A percentile compares a stretch with the other conserved stretches of the same genome.
phyloP scores from a whole-genome alignment of 139 green algal genomes.

The Closterium sp. region DNA sequence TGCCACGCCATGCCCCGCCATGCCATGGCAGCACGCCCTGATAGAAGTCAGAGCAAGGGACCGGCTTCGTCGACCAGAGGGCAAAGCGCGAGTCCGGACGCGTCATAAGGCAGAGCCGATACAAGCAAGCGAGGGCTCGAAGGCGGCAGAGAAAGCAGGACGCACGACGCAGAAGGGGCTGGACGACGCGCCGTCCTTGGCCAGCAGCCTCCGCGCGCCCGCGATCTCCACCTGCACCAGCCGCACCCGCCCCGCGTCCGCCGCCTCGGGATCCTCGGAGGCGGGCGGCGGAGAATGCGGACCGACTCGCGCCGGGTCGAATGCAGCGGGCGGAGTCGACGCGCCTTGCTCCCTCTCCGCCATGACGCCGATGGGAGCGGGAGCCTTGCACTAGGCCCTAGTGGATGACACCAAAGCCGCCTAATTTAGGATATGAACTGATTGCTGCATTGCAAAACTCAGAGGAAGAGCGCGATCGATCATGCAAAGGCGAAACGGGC shows the following conservation, averaged over 20 bases:
- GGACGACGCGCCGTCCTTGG: constrained; percentile 12
- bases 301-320: background rate
- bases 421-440: too few relatives aligned
- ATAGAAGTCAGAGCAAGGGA: too few relatives aligned
- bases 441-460: too few relatives aligned
- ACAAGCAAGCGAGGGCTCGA: background rate
- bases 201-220: background rate
- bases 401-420: background rate
- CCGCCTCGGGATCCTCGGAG: background rate
- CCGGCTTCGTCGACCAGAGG: too few relatives aligned
- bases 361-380: background rate
- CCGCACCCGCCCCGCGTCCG: background rate
- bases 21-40: too few relatives aligned
- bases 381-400: background rate
- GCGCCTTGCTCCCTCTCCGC: background rate
- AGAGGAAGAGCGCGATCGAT: background rate
- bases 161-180: constrained; percentile 24
- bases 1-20: too few relatives aligned
- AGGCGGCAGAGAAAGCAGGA: background rate
- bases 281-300: background rate
- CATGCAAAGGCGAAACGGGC: background rate
- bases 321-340: background rate
- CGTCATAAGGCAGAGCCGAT: too few relatives aligned
- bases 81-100: too few relatives aligned
- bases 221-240: constrained; percentile 10